Evolutionary conservation across 2,329 filamentous ascomycete species (phyloP).

Genomic region (Paradendryphiella salina): DNA sequence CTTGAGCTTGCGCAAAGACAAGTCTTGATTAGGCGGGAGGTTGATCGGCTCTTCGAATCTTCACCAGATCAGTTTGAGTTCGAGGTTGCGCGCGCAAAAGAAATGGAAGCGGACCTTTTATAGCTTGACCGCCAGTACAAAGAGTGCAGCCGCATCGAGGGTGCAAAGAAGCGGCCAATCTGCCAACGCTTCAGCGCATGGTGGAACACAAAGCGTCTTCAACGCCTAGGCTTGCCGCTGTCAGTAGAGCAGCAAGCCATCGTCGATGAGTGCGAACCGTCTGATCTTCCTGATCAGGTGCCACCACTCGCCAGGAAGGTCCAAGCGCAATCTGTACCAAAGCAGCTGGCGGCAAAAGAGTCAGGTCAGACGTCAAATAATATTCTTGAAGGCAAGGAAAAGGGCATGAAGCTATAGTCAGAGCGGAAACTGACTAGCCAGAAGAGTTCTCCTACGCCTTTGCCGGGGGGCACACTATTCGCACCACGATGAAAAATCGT

Average conservation of each 20-base stretch:
- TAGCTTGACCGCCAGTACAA: neutral
- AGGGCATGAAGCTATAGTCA: too few relatives aligned
- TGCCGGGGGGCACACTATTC: too few relatives aligned
- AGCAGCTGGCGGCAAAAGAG: too few relatives aligned
- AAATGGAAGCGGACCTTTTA: neutral
- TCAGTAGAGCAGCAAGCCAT: neutral
- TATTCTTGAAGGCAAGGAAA: neutral
- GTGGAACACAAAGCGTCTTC: neutral
- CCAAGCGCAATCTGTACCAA: neutral
- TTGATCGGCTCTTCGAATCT: neutral
- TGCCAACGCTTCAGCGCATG: neutral
- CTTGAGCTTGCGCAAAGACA: too few relatives aligned
- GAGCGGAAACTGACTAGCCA: neutral
- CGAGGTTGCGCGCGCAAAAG: neutral
- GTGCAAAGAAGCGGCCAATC: neutral
- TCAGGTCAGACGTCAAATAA: too few relatives aligned
- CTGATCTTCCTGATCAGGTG: neutral
- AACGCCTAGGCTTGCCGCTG: neutral
- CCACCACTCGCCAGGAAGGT: neutral
- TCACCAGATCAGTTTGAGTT: neutral
- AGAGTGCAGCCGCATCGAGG: neutral
- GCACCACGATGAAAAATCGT: too few relatives aligned
- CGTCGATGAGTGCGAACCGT: neutral
- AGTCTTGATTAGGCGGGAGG: neutral
- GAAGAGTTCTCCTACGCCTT: too few relatives aligned